Evolutionary conservation across 805 yeast species (phyloP), one percentile per base, ranked within the genome.

Genomic region (Metschnikowia hibisci): DNA sequence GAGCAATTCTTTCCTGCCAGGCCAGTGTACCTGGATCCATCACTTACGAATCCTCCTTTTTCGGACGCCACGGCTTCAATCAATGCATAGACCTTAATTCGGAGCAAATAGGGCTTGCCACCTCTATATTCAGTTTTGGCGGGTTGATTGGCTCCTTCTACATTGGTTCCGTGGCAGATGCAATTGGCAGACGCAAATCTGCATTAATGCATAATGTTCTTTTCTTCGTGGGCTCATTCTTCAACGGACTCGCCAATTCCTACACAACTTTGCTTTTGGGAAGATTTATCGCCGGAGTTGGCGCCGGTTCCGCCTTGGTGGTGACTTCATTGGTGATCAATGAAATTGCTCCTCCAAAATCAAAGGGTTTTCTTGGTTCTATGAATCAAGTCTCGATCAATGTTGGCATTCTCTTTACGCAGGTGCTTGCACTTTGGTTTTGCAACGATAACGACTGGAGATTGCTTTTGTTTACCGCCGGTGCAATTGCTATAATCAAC

Each of bases 371-470:
- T 12, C 71, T 93, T 44, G 99, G 99, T 0, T 77, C 95, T 13
- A 82, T 87, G 86, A 86, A 85, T 49, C 99, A 93, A 65, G 84
- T 88, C 2, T 80, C 85, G 22, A 82, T 89, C 45, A 93, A 90
- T 55, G 51, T 83, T 15, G 99, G 99, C 0, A 93, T 93, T 36
- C 67, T 91, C 30, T 46, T 81, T 15, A 85, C 96, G 0, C 98
- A 91, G 64, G 48, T 80, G 3, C 61, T 87, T 12, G 95, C 96
- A 0, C 67, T 87, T 8, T 51, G 57, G 23, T 83, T 83, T 80
- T 80, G 93, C 16, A 80, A 77, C 42, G 71, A 76, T 34, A 64
- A 67, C 28, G 69, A 76, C 35, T 93, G 98, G 98, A 74, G 97
- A 51, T 66, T 60, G 36, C 70, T 91, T 6, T 66, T 93, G 34